Percentiles rank a stretch among this genome's conserved stretches.
phyloP scores from a whole-genome alignment of 768 basidiomycete species.

The Jaapia argillacea region DNA sequence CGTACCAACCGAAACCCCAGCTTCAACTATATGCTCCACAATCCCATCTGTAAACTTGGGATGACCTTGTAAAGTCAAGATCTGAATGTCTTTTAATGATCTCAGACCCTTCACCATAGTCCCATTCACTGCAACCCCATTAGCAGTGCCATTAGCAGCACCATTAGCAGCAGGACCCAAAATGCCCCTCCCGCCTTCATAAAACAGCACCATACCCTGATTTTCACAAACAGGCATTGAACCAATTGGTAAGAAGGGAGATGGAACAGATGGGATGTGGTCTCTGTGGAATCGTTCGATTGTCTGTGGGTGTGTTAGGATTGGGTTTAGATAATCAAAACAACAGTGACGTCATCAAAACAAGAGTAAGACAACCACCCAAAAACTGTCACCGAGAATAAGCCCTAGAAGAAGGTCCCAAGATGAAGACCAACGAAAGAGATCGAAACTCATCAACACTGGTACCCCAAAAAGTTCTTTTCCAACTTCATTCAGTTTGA shows the following conservation, averaged over 20 bases:
- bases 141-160: no score
- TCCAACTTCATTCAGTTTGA: slow-evolving; percentile 61
- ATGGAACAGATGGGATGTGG: slow-evolving; percentile 58
- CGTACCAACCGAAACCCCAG: no score
- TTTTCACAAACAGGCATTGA: slow-evolving; percentile 43
- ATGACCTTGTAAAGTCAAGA: slow-evolving; percentile 84
- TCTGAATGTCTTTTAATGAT: slow-evolving; percentile 37
- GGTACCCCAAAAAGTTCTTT: slow-evolving; percentile 54
- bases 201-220: slow-evolving; percentile 64
- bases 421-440: not conserved
- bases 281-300: slow-evolving; percentile 87
- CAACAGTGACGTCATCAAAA: no score
- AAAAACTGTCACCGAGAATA: no score
- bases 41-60: slow-evolving; percentile 75
- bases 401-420: no score
- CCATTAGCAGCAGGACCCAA: no score
- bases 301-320: slow-evolving; percentile 31
- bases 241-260: slow-evolving; percentile 49
- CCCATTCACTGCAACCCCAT: no score
- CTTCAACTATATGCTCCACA: slow-evolving; percentile 40
- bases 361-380: no score
- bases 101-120: no score
- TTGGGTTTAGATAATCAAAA: no score
- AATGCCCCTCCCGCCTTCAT: slow-evolving; percentile 8
- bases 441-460: slow-evolving; percentile 21